Evolutionary conservation across 2,329 filamentous ascomycete species (phyloP).

Genomic region (Fusarium austroafricanum): DNA sequence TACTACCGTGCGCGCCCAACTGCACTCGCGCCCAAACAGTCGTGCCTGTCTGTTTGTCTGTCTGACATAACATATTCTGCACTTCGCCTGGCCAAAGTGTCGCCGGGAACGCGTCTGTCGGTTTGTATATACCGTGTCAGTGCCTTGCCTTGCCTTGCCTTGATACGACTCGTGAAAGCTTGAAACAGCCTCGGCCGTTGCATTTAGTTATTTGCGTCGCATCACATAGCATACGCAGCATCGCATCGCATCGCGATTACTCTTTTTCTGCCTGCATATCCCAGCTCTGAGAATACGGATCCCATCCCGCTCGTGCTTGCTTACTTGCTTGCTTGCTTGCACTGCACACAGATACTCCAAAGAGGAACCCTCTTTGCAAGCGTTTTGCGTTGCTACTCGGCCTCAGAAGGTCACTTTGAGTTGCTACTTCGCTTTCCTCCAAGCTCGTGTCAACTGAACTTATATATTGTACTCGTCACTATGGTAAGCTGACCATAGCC

Average conservation of each 20-base stretch:
- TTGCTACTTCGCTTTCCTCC: slow-evolving; percentile 34
- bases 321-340: slow-evolving; percentile 16
- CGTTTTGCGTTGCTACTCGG: slow-evolving; percentile 29
- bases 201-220: slow-evolving; percentile 33
- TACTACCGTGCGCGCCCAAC: slow-evolving; percentile 45
- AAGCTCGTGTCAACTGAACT: slow-evolving; percentile 30
- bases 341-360: slow-evolving; percentile 18
- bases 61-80: neutral
- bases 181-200: slow-evolving; percentile 38
- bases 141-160: slow-evolving; percentile 28
- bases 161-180: slow-evolving; percentile 38
- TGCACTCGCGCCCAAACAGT: slow-evolving; percentile 40
- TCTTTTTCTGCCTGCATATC: slow-evolving; percentile 18
- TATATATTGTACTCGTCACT: slow-evolving; percentile 31
- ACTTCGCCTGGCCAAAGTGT: slow-evolving; percentile 38
- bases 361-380: slow-evolving; percentile 20
- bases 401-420: slow-evolving; percentile 31
- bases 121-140: slow-evolving; percentile 42
- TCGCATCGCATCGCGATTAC: slow-evolving; percentile 17
- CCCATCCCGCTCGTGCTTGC: slow-evolving; percentile 13
- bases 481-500: slow-evolving; percentile 47
- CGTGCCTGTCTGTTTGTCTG: slow-evolving; percentile 10
- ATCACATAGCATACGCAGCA: slow-evolving; percentile 8
- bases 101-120: slow-evolving; percentile 32
- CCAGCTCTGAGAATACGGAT: slow-evolving; percentile 10